Percentiles rank a stretch among this genome's conserved stretches.
These are phyloP conservation scores for Chiua sp. DNA, from an alignment of 1,284 basidiomycete genomes.

Conservation along the genomic window DNA sequence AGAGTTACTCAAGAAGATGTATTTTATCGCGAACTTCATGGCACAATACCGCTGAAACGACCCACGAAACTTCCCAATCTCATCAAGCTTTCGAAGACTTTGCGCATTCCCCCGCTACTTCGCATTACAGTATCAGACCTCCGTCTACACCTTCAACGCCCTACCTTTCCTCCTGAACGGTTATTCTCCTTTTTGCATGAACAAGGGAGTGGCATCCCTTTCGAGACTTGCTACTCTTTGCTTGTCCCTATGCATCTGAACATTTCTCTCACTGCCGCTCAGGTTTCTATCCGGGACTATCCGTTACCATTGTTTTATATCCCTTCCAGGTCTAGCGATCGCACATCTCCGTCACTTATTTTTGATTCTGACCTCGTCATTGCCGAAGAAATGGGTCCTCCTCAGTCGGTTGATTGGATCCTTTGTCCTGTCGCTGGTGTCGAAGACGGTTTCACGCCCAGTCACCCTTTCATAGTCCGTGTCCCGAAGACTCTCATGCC, in stretches of 20 bases:
- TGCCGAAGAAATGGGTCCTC: conserved; percentile 86
- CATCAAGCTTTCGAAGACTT: conserved; percentile 40
- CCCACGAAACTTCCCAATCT: conserved; percentile 38
- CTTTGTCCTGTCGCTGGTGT: conserved; percentile 65
- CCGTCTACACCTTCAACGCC: conserved; percentile 61
- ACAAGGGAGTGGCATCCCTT: conserved; percentile 75
- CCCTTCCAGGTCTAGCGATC: conserved; percentile 46
- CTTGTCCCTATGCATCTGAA: conserved; percentile 85
- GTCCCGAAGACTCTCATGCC: conserved; percentile 96
- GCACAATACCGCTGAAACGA: conserved; percentile 32
- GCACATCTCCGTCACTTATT: conserved; percentile 53
- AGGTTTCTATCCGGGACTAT: conserved; percentile 81
- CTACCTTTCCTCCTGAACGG: conserved; percentile 63
- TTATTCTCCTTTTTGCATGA: conserved; percentile 75
- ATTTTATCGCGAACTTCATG: conserved; percentile 44
- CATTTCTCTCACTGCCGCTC: conserved; percentile 69
- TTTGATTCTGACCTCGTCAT: conserved; percentile 87
- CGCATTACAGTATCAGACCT: conserved; percentile 72
- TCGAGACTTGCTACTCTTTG: conserved; percentile 77
- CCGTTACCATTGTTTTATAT: conserved; percentile 73
- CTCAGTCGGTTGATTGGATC: conserved; percentile 76
- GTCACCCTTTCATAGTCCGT: conserved; percentile 62
- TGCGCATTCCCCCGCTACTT: conserved; percentile 73
- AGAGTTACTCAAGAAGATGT: conserved; percentile 34
- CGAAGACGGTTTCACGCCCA: conserved; percentile 57